These are phyloP conservation scores for Daldinia sp. DNA, from an alignment of 2,329 filamentous ascomycete species.

Conservation along the genomic window DNA sequence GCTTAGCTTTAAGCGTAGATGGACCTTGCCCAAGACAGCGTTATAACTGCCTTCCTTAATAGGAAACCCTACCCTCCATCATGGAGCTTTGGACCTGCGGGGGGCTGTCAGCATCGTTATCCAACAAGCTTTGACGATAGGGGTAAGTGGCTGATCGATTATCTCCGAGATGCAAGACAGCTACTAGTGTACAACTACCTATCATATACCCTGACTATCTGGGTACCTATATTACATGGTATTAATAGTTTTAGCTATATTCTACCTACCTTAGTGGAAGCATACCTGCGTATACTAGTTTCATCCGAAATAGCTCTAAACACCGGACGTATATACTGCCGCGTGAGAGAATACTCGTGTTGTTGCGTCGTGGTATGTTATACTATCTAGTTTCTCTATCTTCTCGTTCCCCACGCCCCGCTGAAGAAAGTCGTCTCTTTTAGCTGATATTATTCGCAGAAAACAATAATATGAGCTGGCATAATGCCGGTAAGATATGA, in stretches of 20 bases:
- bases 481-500: conserved; percentile 1
- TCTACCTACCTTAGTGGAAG: too few relatives aligned
- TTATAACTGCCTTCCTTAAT: conserved; percentile 33
- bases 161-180: conserved; percentile 24
- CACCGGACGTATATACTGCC: background rate
- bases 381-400: too few relatives aligned
- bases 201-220: too few relatives aligned
- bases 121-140: conserved; percentile 25
- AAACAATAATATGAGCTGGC: background rate
- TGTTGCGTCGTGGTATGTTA: too few relatives aligned
- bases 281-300: background rate
- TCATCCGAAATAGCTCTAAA: background rate
- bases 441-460: background rate
- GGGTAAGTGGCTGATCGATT: conserved; percentile 16
- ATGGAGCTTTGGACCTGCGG: conserved; percentile 12
- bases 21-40: background rate
- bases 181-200: too few relatives aligned
- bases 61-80: conserved; percentile 13
- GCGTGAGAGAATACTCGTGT: too few relatives aligned
- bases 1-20: background rate
- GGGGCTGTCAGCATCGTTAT: conserved; percentile 10
- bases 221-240: background rate
- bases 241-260: background rate
- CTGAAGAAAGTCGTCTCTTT: background rate
- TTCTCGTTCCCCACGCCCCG: too few relatives aligned